A percentile compares a stretch with the other conserved stretches of the same genome.
Evolutionary conservation across 1,284 basidiomycete genomes (phyloP).

Genomic region (Neolentinus lepideus): DNA sequence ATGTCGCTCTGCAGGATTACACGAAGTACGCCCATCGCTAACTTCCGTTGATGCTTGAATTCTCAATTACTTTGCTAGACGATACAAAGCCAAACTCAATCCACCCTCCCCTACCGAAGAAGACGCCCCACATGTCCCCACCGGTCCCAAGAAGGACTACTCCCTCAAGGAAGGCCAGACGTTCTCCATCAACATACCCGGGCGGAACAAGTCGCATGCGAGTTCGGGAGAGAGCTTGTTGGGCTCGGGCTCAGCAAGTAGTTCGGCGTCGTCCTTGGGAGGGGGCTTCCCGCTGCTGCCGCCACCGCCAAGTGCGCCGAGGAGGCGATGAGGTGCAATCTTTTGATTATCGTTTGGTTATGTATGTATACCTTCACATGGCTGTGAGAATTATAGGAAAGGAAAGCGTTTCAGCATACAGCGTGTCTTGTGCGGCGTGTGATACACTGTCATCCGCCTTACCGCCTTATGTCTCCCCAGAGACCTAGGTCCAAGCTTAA

Average conservation of each 20-base stretch:
- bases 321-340: constrained; percentile 17
- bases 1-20: constrained; percentile 93
- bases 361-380: background rate
- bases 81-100: constrained; percentile 53
- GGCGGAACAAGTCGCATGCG: constrained; percentile 34
- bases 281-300: constrained; percentile 56
- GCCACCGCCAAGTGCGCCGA: constrained; percentile 59
- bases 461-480: too few species aligned
- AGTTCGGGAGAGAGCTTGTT: constrained; percentile 25
- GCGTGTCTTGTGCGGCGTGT: too few species aligned
- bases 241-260: constrained; percentile 14
- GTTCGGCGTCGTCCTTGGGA: background rate
- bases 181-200: constrained; percentile 87
- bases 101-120: constrained; percentile 35
- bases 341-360: constrained; percentile 3
- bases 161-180: constrained; percentile 95
- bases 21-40: constrained; percentile 57
- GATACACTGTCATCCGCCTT: too few species aligned
- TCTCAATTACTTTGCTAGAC: constrained; percentile 31
- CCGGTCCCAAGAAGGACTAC: constrained; percentile 90
- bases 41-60: background rate
- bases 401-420: background rate
- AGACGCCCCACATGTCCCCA: constrained; percentile 50
- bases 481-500: too few species aligned
- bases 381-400: background rate